Percentiles rank a stretch among this genome's conserved stretches.
Conservation (phyloP, 257 asterid species). For the Mentha longifolia region DNA sequence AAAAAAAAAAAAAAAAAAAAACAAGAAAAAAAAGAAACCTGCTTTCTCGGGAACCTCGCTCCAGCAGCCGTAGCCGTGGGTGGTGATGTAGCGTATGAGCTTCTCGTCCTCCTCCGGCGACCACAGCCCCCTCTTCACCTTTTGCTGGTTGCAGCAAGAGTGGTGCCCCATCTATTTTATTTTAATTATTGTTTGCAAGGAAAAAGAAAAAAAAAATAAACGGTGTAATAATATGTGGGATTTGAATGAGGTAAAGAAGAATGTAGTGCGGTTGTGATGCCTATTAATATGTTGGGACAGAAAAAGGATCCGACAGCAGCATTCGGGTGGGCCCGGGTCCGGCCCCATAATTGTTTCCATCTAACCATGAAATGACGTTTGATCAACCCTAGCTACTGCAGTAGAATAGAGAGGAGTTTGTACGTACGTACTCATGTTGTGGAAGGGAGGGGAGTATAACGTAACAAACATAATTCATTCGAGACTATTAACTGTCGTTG, state of each 20-base stretch:
- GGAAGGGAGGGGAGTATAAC: not conserved
- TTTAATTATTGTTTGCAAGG: not conserved
- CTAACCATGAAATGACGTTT: conserved; percentile 91
- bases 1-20: too few relatives aligned
- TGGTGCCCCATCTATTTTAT: conserved; percentile 73
- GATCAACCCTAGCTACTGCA: conserved; percentile 47
- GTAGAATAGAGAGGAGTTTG: conserved; percentile 9
- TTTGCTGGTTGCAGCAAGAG: conserved; percentile 98
- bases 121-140: conserved; percentile 98
- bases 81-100: conserved; percentile 70
- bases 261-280: not conserved
- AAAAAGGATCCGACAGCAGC: conserved; percentile 46
- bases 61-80: conserved; percentile 98
- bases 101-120: conserved; percentile 98
- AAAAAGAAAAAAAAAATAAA: not conserved
- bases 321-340: conserved; percentile 33
- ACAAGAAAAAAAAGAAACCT: conserved; percentile 52
- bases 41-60: conserved; percentile 99
- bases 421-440: conserved; percentile 48
- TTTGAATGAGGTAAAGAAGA: not conserved
- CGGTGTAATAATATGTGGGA: not conserved
- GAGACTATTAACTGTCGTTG: conserved; percentile 16
- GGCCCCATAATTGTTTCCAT: conserved; percentile 68
- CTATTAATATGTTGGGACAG: conserved; percentile 40
- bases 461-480: conserved; percentile 41